Evolutionary conservation across 176 grass and related monocot species (phyloP).

Genomic region (Musa beccarii): DNA sequence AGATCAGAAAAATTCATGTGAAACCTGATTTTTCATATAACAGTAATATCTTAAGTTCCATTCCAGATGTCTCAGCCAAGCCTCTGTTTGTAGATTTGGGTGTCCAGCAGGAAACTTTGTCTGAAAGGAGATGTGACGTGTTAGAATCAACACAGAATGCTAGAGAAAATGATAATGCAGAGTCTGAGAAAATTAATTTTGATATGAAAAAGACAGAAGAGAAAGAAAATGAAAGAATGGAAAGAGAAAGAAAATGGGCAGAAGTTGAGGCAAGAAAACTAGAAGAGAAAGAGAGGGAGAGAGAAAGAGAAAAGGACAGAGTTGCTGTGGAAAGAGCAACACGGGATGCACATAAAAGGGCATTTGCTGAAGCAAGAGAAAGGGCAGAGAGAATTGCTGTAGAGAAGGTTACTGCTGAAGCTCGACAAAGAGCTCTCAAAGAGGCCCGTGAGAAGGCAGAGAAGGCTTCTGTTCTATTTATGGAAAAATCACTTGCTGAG

Average conservation of each 20-base stretch:
- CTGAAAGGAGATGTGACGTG: constrained; percentile 17
- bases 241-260: constrained; percentile 13
- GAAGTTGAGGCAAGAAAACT: constrained; percentile 21
- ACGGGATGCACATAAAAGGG: constrained; percentile 58
- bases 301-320: constrained; percentile 86
- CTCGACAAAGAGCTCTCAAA: constrained; percentile 60
- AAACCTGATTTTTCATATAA: constrained; percentile 17
- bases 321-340: constrained; percentile 81
- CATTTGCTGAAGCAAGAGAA: constrained; percentile 49
- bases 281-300: constrained; percentile 37
- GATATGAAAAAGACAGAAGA: constrained; percentile 30
- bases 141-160: constrained; percentile 18
- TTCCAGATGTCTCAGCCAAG: constrained; percentile 6
- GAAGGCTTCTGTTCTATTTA: constrained; percentile 32
- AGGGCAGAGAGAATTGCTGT: constrained; percentile 74
- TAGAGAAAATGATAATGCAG: constrained; percentile 22
- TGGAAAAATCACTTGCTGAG: constrained; percentile 22
- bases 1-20: constrained; percentile 8
- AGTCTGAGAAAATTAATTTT: constrained; percentile 27
- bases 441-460: constrained; percentile 67
- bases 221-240: constrained; percentile 20
- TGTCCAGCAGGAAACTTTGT: constrained; percentile 21
- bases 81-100: constrained; percentile 4
- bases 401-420: constrained; percentile 54
- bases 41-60: constrained; percentile 13